Percentiles rank a stretch among this genome's conserved stretches.
Evolutionary conservation across 2,329 filamentous ascomycete genomes (phyloP).

Genomic region (Nemania diffusa): DNA sequence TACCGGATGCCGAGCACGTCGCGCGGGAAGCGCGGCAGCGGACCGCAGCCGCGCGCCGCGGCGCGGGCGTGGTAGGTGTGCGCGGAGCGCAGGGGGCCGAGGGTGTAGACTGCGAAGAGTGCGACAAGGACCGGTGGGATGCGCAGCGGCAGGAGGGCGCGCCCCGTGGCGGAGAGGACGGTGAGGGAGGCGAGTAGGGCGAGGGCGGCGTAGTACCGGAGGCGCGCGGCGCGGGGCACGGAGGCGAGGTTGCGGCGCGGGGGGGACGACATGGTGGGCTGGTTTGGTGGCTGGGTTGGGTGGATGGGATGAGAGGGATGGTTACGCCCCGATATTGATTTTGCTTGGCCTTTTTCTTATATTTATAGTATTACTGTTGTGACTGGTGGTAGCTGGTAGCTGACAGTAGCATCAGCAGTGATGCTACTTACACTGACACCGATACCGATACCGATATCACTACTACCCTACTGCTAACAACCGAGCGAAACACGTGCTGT

Average conservation of each 20-base stretch:
- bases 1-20: slow-evolving; percentile 44
- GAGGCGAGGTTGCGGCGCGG: slow-evolving; percentile 24
- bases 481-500: too few relatives aligned
- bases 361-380: too few relatives aligned
- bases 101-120: slow-evolving; percentile 33
- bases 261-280: slow-evolving; percentile 17
- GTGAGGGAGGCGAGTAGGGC: background rate
- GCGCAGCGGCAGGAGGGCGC: background rate
- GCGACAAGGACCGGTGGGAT: slow-evolving; percentile 26
- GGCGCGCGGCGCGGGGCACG: slow-evolving; percentile 34
- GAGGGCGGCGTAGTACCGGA: slow-evolving; percentile 36
- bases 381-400: too few relatives aligned
- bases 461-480: too few relatives aligned
- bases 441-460: too few relatives aligned
- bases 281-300: background rate
- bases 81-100: slow-evolving; percentile 34
- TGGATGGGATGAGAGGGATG: too few relatives aligned
- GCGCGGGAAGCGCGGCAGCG: slow-evolving; percentile 36
- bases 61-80: slow-evolving; percentile 39
- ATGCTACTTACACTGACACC: too few relatives aligned
- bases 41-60: slow-evolving; percentile 36
- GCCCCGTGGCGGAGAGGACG: slow-evolving; percentile 10
- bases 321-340: too few relatives aligned
- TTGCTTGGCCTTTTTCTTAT: too few relatives aligned
- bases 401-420: too few relatives aligned